Conservation (phyloP, 2,329 filamentous ascomycete species). For the Neodidymelliopsis sp. region DNA sequence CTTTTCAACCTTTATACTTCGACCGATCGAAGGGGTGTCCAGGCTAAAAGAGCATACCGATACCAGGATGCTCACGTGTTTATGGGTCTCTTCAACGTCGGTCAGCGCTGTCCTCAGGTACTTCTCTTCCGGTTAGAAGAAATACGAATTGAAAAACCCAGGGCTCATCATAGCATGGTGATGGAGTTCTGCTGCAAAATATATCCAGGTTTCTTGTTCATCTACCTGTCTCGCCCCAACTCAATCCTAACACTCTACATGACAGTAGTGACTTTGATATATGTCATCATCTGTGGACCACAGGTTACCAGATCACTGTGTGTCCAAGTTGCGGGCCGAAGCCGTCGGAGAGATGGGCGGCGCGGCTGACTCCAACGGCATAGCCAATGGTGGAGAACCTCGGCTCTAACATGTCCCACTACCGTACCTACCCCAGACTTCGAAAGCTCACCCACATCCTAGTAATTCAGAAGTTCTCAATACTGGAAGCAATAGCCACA, state of each 20-base stretch:
- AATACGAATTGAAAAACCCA: constrained; percentile 50
- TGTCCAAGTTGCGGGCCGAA: constrained; percentile 3
- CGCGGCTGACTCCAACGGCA: constrained; percentile 5
- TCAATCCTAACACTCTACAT: no score
- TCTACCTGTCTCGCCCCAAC: no score
- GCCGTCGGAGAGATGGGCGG: constrained; percentile 18
- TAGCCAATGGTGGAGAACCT: constrained; percentile 36
- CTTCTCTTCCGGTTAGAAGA: constrained; percentile 48
- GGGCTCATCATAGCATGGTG: constrained; percentile 45
- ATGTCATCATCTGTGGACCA: background rate
- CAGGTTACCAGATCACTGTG: background rate
- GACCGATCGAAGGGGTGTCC: constrained; percentile 47
- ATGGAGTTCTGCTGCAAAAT: constrained; percentile 45
- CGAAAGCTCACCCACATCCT: constrained; percentile 7
- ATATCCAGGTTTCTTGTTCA: constrained; percentile 28
- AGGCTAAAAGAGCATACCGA: constrained; percentile 50
- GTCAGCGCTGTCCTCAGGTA: constrained; percentile 46
- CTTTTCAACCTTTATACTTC: constrained; percentile 49
- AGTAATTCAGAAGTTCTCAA: background rate
- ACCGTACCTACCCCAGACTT: constrained; percentile 31
- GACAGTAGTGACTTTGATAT: no score
- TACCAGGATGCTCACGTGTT: constrained; percentile 48
- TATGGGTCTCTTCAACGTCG: constrained; percentile 50
- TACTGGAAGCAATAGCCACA: background rate
- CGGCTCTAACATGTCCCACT: constrained; percentile 35